Base-by-base conservation (phyloP, 768 basidiomycete genomes). In the Kwoniella dejecticola region DNA sequence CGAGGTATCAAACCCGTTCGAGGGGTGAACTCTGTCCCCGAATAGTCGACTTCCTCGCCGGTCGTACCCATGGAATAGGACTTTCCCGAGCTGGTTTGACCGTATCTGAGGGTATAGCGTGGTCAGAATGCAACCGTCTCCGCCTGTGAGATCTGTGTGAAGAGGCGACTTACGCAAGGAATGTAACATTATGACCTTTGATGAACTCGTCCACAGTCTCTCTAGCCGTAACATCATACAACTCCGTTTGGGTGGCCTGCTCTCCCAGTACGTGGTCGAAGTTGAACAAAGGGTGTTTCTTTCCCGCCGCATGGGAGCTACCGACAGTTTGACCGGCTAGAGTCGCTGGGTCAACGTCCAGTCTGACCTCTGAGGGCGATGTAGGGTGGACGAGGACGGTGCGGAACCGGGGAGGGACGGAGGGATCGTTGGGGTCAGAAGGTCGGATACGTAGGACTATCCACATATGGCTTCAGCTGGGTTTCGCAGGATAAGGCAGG, bases 31-130 rank as follows among this genome's bases (percentile, higher is more conserved):
- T 74, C 70, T 26, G 65, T 70, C 2, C 72, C 73, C 10, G 64
- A 50, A 48, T 78, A 77, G 82, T 92, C 89, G 38, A 86, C 85
- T 65, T 94, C 91, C 41, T 95, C 84, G 81, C 95, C 92, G 53
- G 91, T 82, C 52, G 95, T 95, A 29, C 95, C 94, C 96, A 98
- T 98, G 42, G 95, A 92, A 79, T 91, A 93, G 0, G 91, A 93
- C 81, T 99, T 99, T 60, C 95, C 95, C 67, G 90, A 92, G 67
- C 89, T 90, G 1, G 95, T 97, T 79, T 97, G 95, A 36, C 95
- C 95, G 80, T 99, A 79, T 11, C 77, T 77, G 40, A 49, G 41
- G n/a, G n/a, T n/a, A n/a, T n/a, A 41, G 42, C n/a, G 30, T 8
- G 12, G 17, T 42, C 19, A 8, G 6, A 36, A 21, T 7, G 13